Conservation (phyloP, 2,329 filamentous ascomycete species). For the Drechslerella coelobrocha region DNA sequence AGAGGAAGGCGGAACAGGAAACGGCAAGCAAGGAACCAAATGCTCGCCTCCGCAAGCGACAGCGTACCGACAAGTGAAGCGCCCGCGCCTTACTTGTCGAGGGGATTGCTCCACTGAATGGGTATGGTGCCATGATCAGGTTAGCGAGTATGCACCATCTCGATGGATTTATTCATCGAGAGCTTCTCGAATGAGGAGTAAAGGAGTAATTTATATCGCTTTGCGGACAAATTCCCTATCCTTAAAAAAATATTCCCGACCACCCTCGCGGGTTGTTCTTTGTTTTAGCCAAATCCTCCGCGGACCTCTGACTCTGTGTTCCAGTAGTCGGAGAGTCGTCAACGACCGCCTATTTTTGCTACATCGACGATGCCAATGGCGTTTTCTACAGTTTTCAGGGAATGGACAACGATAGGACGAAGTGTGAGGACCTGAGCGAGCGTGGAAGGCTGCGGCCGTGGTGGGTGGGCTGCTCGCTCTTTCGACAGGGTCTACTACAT, state of each 20-base stretch:
- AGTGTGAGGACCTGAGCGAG: not conserved
- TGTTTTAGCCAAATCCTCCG: not conserved
- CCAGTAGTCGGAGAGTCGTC: not conserved
- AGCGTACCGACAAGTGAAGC: not conserved
- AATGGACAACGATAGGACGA: not conserved
- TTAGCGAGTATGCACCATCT: constrained; percentile 2
- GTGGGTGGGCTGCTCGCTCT: constrained; percentile 5
- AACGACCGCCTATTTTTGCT: not conserved
- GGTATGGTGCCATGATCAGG: not conserved
- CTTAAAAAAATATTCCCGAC: constrained; percentile 1
- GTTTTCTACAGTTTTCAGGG: no score
- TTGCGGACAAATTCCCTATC: not conserved
- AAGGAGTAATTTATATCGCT: not conserved
- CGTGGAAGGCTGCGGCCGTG: constrained; percentile 8
- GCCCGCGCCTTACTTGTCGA: not conserved
- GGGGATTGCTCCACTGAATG: not conserved
- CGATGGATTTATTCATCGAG: not conserved
- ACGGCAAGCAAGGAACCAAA: not conserved
- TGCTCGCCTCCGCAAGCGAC: not conserved
- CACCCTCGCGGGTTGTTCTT: not conserved
- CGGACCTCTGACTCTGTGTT: not conserved
- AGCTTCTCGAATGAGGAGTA: not conserved
- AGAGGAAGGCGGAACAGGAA: not conserved
- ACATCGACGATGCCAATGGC: not conserved
- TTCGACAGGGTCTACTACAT: not conserved